These are phyloP conservation scores for Paramyrothecium sp. DNA, from an alignment of 2,329 filamentous ascomycete species.

Conservation along the genomic window DNA sequence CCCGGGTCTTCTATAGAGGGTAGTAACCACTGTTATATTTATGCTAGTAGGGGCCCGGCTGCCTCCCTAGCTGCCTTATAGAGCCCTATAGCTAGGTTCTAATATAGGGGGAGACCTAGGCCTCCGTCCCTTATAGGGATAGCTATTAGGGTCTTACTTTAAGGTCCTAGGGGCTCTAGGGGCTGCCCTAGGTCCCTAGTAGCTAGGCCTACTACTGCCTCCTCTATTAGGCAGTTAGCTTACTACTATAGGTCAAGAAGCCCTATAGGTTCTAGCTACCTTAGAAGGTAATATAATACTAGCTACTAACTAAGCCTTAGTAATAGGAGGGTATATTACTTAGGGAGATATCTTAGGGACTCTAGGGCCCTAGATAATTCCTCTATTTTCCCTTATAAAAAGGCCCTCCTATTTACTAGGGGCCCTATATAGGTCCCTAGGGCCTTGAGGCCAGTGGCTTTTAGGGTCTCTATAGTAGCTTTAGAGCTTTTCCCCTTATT, in stretches of 20 bases:
- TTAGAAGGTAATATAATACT: background rate
- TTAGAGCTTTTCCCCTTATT: background rate
- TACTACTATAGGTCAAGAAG: background rate
- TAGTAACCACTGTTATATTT: background rate
- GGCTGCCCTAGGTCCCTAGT: background rate
- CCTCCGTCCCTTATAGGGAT: background rate
- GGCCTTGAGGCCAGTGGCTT: background rate
- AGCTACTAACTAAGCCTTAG: background rate
- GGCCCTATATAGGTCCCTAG: background rate
- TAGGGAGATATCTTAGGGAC: background rate
- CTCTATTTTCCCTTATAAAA: background rate
- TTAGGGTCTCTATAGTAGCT: background rate
- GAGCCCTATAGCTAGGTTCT: background rate
- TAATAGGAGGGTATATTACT: background rate
- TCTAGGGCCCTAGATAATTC: background rate
- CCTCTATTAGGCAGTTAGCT: background rate
- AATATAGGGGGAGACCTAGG: background rate
- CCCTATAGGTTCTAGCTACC: background rate
- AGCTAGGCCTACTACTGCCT: background rate
- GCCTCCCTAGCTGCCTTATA: background rate
- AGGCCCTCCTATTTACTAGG: background rate
- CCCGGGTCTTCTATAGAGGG: background rate
- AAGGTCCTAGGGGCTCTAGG: background rate
- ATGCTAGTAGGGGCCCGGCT: background rate
- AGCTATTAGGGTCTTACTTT: background rate